A percentile compares a stretch with the other conserved stretches of the same genome.
These are phyloP conservation scores for Solanum rostratum DNA, from an alignment of 257 asterid genomes.

Conservation along the genomic window DNA sequence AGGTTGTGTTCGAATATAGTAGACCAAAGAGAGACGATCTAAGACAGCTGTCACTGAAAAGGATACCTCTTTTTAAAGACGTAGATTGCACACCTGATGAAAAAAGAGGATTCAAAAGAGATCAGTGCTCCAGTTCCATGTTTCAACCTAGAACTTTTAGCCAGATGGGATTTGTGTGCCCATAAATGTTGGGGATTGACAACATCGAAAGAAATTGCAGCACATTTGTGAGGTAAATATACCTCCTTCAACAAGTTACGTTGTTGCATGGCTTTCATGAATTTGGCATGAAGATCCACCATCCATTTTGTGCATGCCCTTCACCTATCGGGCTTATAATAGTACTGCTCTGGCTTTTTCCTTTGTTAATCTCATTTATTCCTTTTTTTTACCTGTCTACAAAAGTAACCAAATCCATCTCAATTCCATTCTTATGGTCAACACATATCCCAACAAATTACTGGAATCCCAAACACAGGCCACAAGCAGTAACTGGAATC, in stretches of 20 bases:
- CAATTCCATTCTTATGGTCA: neutral
- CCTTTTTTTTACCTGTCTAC: neutral
- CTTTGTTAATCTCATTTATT: neutral
- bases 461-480: neutral
- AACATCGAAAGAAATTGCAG: neutral
- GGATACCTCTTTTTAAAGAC: neutral
- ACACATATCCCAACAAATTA: neutral
- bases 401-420: neutral
- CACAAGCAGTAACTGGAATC: neutral
- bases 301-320: neutral
- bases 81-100: too few relatives aligned
- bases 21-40: neutral
- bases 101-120: neutral
- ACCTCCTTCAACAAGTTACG: neutral
- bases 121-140: neutral
- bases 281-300: neutral
- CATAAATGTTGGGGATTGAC: neutral
- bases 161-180: neutral
- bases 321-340: neutral
- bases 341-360: neutral
- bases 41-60: neutral
- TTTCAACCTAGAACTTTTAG: neutral
- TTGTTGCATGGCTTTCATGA: neutral
- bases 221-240: neutral
- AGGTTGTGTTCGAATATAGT: neutral